Percentiles rank a stretch among this genome's conserved stretches.
phyloP scores from a whole-genome alignment of 345 rosid species.

The Corchorus olitorius region DNA sequence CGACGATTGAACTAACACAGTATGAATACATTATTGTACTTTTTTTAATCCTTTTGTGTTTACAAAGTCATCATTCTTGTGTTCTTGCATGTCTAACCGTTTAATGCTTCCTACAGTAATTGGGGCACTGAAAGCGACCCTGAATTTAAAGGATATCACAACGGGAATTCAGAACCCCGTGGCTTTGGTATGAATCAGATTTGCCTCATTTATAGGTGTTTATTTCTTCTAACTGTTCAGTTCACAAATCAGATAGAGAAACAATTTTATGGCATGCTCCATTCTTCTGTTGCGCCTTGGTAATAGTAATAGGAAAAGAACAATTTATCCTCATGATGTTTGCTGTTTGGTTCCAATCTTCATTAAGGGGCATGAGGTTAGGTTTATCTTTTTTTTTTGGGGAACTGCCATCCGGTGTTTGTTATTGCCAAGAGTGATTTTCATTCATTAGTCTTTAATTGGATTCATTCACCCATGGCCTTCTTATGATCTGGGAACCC shows the following conservation, averaged over 20 bases:
- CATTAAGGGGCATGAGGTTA: not conserved
- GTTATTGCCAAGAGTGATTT: not conserved
- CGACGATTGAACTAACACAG: constrained; percentile 94
- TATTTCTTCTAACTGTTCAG: not conserved
- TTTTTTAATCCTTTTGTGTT: constrained; percentile 2
- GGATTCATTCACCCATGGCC: not conserved
- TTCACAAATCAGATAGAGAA: not conserved
- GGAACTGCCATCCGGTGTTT: not conserved
- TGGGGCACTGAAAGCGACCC: constrained; percentile 97
- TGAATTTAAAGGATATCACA: constrained; percentile 90
- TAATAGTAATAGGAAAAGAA: not conserved
- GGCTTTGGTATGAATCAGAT: constrained; percentile 63
- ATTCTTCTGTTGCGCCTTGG: constrained; percentile 2
- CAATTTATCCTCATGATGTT: not conserved
- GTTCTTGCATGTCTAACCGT: constrained; percentile 11
- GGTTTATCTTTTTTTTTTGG: not conserved
- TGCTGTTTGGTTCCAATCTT: not conserved
- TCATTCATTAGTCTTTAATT: not conserved
- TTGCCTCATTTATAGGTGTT: not conserved
- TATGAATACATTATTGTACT: constrained; percentile 30
- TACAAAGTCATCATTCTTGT: not conserved
- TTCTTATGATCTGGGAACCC: not conserved
- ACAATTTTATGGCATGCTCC: not conserved
- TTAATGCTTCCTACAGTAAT: constrained; percentile 52
- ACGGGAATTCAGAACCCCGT: constrained; percentile 89